Conservation (phyloP, 1,139 yeast genomes). For the Diutina mesorugosa region DNA sequence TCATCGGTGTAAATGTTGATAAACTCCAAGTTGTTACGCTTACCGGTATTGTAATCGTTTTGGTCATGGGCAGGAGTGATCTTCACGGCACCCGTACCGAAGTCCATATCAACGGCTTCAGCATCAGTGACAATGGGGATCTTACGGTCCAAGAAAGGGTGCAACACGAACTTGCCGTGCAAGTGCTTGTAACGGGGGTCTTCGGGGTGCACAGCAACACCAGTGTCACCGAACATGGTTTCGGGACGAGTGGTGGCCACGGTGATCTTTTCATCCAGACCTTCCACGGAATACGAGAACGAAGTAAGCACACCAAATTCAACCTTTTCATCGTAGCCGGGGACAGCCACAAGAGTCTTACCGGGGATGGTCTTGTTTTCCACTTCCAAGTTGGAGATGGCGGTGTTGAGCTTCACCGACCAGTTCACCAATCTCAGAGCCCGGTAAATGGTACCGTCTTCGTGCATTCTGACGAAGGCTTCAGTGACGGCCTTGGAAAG, state of each 20-base stretch:
- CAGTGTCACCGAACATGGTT: conserved; percentile 96
- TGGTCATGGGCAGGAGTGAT: conserved; percentile 98
- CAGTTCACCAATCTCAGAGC: conserved; percentile 90
- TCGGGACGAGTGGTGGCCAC: conserved; percentile 99
- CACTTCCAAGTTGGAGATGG: conserved; percentile 91
- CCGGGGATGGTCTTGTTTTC: conserved; percentile 85
- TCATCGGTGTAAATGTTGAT: conserved; percentile 87
- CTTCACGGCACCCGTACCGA: conserved; percentile 99
- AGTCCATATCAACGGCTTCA: conserved; percentile 97
- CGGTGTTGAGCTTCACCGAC: conserved; percentile 92
- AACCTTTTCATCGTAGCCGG: conserved; percentile 80
- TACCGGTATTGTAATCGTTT: conserved; percentile 94
- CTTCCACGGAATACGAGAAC: conserved; percentile 82
- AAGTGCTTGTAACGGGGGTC: conserved; percentile 87
- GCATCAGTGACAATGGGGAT: conserved; percentile 82
- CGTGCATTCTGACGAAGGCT: conserved; percentile 83
- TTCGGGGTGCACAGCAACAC: conserved; percentile 92
- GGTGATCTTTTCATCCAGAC: conserved; percentile 74
- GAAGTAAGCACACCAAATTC: conserved; percentile 96
- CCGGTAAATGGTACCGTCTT: conserved; percentile 92
- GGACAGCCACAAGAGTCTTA: conserved; percentile 68
- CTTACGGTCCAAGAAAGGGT: conserved; percentile 79
- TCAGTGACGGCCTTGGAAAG: conserved; percentile 75
- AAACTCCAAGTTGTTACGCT: conserved; percentile 80
- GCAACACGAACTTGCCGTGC: conserved; percentile 85